phyloP scores from a whole-genome alignment of 768 basidiomycete species.

The Phaeolepiota aurea region DNA sequence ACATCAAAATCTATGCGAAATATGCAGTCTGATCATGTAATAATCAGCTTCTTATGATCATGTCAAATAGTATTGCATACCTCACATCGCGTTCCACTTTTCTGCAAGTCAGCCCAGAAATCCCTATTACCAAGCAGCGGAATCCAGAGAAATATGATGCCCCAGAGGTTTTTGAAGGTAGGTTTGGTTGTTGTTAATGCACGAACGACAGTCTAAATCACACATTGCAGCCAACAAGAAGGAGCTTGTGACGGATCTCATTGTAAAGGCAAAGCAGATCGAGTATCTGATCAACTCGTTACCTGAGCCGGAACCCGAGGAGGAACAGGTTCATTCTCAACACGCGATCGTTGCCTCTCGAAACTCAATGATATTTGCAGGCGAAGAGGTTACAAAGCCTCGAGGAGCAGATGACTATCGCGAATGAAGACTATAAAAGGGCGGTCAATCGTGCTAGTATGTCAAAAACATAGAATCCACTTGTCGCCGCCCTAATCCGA shows the following conservation, averaged over 20 bases:
- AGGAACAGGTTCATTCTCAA: constrained; percentile 49
- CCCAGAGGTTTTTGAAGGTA: constrained; percentile 72
- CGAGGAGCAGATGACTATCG: constrained; percentile 62
- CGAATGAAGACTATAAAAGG: constrained; percentile 67
- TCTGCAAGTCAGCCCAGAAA: constrained; percentile 64
- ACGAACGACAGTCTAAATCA: background rate
- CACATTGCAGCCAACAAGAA: constrained; percentile 61
- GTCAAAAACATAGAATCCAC: constrained; percentile 18
- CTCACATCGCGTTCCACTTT: constrained; percentile 72
- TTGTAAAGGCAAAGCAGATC: constrained; percentile 84
- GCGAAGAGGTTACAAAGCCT: constrained; percentile 58
- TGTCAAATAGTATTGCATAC: constrained; percentile 77
- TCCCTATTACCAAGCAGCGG: constrained; percentile 81
- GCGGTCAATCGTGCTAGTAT: constrained; percentile 73
- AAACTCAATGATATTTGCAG: constrained; percentile 21
- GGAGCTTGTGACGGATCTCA: constrained; percentile 76
- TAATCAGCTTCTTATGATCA: constrained; percentile 73
- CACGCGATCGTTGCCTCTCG: background rate
- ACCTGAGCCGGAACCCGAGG: constrained; percentile 72
- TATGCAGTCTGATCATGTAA: background rate
- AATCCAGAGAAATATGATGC: constrained; percentile 64
- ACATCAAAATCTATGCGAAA: constrained; percentile 1
- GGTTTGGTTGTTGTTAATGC: constrained; percentile 5
- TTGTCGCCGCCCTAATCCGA: background rate
- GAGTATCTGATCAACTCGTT: constrained; percentile 77